Base-by-base conservation (phyloP, 495 filamentous ascomycete species). In the Xylaria longipes region DNA sequence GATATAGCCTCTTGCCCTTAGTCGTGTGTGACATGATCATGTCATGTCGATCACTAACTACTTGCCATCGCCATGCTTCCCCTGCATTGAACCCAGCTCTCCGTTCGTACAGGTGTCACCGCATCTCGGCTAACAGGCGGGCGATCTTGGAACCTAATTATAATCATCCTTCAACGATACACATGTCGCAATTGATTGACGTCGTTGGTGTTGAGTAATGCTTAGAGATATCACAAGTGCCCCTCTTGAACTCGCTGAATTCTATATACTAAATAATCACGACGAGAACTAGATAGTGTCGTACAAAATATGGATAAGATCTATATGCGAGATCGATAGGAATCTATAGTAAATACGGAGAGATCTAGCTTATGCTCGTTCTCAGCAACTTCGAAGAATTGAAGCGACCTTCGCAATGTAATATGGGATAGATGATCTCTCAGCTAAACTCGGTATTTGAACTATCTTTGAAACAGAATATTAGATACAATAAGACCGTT, bases 31-130 rank as follows among this genome's bases (percentile, higher is more conserved):
- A 56, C 22, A 54, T 37, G 45, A 65, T 54, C 48, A n/a, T 41
- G 64, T 54, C 48, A n/a, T 41, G 64, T 27, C 46, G 64, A 66
- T 66, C 64, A 25, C 60, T 43, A 17, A 25, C 60, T 43, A 17
- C 46, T 45, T 17, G 11, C 17, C 1, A n/a, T 35, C 46, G 12
- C 17, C 5, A 52, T 33, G 41, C 48, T 67, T 33, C 48, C 65
- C 65, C 31, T 67, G 65, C 48, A 43, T 67, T 67, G 33, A 67
- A 43, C 31, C 65, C 22, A 14, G 15, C 31, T 54, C 48, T 6
- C 60, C 14, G 37, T 39, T 22, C n/a, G 35, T 22, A n/a, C n/a
- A 63, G 60, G 37, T 22, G 37, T 43, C 60, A 43, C 33, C 29
- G 17, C 31, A 67, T 56, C 48, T 35, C 46, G 33, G 65, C 48